Evolutionary conservation across 1,139 yeast genomes (phyloP).

Genomic region (Yamadazyma trypodendri): DNA sequence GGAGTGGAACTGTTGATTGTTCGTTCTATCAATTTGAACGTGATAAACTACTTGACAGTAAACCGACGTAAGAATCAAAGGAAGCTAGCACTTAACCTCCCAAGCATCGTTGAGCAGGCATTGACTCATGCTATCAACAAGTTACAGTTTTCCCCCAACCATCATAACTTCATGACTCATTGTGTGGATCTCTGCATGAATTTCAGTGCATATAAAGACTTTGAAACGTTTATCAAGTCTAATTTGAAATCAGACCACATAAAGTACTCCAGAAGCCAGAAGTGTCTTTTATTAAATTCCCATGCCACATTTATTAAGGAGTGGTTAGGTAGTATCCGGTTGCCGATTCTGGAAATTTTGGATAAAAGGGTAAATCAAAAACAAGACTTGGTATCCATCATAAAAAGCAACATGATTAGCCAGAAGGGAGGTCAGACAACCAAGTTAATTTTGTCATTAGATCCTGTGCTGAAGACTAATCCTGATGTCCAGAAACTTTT

Average conservation of each 20-base stretch:
- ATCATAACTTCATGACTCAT: conserved; percentile 10
- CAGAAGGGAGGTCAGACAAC: neutral
- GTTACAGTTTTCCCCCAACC: conserved; percentile 5
- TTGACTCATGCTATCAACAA: conserved; percentile 7
- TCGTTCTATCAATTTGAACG: conserved; percentile 8
- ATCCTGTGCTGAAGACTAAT: neutral
- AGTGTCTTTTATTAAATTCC: neutral
- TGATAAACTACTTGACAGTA: conserved; percentile 7
- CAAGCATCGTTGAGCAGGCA: conserved; percentile 7
- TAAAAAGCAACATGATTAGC: conserved; percentile 6
- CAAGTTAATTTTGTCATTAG: neutral
- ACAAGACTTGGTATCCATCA: conserved; percentile 5
- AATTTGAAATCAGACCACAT: neutral
- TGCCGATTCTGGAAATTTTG: conserved; percentile 3
- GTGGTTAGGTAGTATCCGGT: conserved; percentile 4
- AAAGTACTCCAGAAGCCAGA: neutral
- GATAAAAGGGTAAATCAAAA: neutral
- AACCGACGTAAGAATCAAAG: neutral
- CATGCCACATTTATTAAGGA: neutral
- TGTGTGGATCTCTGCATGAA: conserved; percentile 10
- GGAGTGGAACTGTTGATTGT: conserved; percentile 10
- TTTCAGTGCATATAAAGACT: neutral
- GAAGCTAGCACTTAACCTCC: conserved; percentile 4
- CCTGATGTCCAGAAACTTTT: neutral
- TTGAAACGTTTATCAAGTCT: neutral